Evolutionary conservation across 2,329 filamentous ascomycete species (phyloP).

Genomic region (Colletotrichum magnum): DNA sequence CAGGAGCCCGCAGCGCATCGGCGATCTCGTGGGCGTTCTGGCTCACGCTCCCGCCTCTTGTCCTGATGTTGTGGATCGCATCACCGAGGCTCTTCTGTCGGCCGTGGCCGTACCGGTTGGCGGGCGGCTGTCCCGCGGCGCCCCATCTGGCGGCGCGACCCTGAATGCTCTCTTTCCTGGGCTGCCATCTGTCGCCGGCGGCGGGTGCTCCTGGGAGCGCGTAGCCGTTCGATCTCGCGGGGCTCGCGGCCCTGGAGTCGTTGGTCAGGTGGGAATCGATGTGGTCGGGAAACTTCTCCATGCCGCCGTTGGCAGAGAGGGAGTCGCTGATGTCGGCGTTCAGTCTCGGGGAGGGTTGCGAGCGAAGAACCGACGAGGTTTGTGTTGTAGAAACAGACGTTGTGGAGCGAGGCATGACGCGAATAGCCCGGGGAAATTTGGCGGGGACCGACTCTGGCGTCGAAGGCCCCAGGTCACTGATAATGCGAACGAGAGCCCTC

Average conservation of each 20-base stretch:
- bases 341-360: constrained; percentile 45
- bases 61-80: constrained; percentile 86
- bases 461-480: constrained; percentile 17
- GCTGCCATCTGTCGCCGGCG: constrained; percentile 71
- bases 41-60: constrained; percentile 86
- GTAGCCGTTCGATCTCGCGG: constrained; percentile 48
- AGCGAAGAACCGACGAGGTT: constrained; percentile 51
- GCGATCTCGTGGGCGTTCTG: constrained; percentile 95
- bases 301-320: constrained; percentile 46
- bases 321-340: constrained; percentile 37
- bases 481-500: constrained; percentile 15
- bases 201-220: constrained; percentile 43
- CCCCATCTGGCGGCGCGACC: constrained; percentile 52
- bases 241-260: constrained; percentile 41
- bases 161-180: constrained; percentile 69
- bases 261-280: constrained; percentile 56
- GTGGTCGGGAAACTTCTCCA: constrained; percentile 72
- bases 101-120: constrained; percentile 64
- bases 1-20: constrained; percentile 88
- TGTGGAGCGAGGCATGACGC: constrained; percentile 58
- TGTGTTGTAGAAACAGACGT: constrained; percentile 48
- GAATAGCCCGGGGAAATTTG: constrained; percentile 29
- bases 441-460: constrained; percentile 35
- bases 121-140: constrained; percentile 33
- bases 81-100: constrained; percentile 91